These are phyloP conservation scores for Tylopilus felleus DNA, from an alignment of 768 basidiomycete genomes.

Conservation along the genomic window DNA sequence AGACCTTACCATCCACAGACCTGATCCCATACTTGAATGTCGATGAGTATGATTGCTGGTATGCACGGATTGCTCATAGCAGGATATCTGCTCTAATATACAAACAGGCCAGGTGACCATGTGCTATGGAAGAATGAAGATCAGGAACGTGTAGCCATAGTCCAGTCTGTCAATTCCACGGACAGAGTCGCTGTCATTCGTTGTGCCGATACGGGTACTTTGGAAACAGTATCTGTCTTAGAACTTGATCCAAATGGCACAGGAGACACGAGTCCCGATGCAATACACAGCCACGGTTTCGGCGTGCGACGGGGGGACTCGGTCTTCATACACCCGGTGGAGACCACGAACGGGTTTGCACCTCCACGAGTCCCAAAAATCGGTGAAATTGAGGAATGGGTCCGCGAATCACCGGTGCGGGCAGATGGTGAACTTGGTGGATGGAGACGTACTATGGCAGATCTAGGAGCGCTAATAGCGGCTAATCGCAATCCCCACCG, in stretches of 20 bases:
- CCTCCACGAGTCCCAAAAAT: slow-evolving; percentile 75
- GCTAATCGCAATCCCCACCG: slow-evolving; percentile 39
- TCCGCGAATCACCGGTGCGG: slow-evolving; percentile 53
- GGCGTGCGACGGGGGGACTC: slow-evolving; percentile 83
- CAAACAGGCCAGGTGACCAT: slow-evolving; percentile 82
- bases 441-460: slow-evolving; percentile 70
- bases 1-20: slow-evolving; percentile 56
- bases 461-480: slow-evolving; percentile 61
- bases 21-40: slow-evolving; percentile 82
- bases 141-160: slow-evolving; percentile 60
- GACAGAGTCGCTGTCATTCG: slow-evolving; percentile 70
- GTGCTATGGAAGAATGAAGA: slow-evolving; percentile 82
- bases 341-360: slow-evolving; percentile 68
- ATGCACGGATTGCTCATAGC: slow-evolving; percentile 23
- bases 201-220: slow-evolving; percentile 48
- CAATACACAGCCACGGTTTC: slow-evolving; percentile 52
- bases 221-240: slow-evolving; percentile 73
- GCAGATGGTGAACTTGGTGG: slow-evolving; percentile 53
- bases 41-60: slow-evolving; percentile 93
- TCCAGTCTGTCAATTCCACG: slow-evolving; percentile 70
- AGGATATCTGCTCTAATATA: slow-evolving; percentile 5
- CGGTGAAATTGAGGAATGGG: slow-evolving; percentile 81
- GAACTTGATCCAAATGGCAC: slow-evolving; percentile 87
- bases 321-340: slow-evolving; percentile 73
- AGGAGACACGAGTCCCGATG: slow-evolving; percentile 45